A percentile compares a stretch with the other conserved stretches of the same genome.
Evolutionary conservation across 257 asterid species (phyloP).

Genomic region (Paulownia fortunei): DNA sequence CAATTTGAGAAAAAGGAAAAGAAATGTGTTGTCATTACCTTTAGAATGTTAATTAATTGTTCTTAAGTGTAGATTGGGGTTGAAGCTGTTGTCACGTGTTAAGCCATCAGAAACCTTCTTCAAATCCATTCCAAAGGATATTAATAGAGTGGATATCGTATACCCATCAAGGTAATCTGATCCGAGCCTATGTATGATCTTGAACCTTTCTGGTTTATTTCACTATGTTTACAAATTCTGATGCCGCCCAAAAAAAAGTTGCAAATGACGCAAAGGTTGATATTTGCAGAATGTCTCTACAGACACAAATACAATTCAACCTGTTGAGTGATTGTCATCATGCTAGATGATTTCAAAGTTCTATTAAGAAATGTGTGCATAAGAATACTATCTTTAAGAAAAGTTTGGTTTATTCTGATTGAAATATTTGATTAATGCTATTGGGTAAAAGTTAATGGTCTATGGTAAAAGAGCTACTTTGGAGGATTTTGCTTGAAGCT

Average conservation of each 20-base stretch:
- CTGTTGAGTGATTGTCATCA: too few relatives aligned
- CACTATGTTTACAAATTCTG: background rate
- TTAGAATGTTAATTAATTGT: background rate
- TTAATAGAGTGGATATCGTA: constrained; percentile 59
- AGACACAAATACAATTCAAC: background rate
- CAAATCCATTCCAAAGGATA: constrained; percentile 91
- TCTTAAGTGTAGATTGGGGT: constrained; percentile 65
- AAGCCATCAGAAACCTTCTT: constrained; percentile 93
- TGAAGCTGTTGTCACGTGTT: constrained; percentile 82
- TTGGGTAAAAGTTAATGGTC: too few relatives aligned
- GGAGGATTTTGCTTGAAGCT: too few relatives aligned
- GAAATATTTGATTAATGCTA: too few relatives aligned
- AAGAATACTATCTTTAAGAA: too few relatives aligned
- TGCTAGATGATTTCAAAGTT: too few relatives aligned
- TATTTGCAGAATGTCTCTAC: background rate
- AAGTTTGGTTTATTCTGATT: too few relatives aligned
- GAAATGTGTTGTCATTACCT: constrained; percentile 12
- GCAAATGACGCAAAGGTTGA: background rate
- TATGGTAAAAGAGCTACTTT: too few relatives aligned
- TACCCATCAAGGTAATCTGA: constrained; percentile 75
- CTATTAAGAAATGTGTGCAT: too few relatives aligned
- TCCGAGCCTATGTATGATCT: background rate
- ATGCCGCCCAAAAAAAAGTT: background rate
- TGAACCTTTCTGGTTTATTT: constrained; percentile 7
- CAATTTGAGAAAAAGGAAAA: background rate